Evolutionary conservation across 305 asterid genomes (phyloP).

Genomic region (Fraxinus xanthoxyloides): DNA sequence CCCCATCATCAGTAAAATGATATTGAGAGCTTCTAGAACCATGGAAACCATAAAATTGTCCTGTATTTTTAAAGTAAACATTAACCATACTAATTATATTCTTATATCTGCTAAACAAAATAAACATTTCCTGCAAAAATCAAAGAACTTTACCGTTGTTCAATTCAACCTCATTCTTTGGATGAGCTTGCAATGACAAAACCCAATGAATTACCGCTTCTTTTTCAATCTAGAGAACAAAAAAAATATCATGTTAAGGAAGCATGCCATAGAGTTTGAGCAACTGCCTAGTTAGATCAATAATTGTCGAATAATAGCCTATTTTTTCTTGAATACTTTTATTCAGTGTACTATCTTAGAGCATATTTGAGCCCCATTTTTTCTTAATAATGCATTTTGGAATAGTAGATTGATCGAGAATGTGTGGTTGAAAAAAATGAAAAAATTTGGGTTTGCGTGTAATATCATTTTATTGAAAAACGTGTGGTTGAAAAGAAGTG

Average conservation of each 20-base stretch:
- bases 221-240: constrained; percentile 54
- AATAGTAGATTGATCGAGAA: too few species aligned
- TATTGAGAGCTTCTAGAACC: constrained; percentile 94
- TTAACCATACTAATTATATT: constrained; percentile 13
- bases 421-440: too few species aligned
- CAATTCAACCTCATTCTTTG: constrained; percentile 39
- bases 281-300: background rate
- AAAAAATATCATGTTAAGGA: background rate
- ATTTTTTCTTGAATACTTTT: background rate
- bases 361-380: too few species aligned
- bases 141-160: constrained; percentile 54
- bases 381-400: too few species aligned
- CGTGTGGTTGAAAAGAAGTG: too few species aligned
- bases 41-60: constrained; percentile 91
- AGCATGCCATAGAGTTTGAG: background rate
- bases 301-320: background rate
- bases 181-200: constrained; percentile 81
- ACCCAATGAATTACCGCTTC: constrained; percentile 73
- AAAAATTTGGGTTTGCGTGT: too few species aligned
- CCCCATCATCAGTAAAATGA: constrained; percentile 30
- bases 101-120: background rate
- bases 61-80: constrained; percentile 36
- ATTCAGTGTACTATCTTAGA: background rate
- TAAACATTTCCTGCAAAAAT: background rate
- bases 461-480: too few species aligned